Evolutionary conservation across 1,139 yeast genomes (phyloP), one percentile per base, ranked within the genome.

Genomic region (Taphrina confusa): DNA sequence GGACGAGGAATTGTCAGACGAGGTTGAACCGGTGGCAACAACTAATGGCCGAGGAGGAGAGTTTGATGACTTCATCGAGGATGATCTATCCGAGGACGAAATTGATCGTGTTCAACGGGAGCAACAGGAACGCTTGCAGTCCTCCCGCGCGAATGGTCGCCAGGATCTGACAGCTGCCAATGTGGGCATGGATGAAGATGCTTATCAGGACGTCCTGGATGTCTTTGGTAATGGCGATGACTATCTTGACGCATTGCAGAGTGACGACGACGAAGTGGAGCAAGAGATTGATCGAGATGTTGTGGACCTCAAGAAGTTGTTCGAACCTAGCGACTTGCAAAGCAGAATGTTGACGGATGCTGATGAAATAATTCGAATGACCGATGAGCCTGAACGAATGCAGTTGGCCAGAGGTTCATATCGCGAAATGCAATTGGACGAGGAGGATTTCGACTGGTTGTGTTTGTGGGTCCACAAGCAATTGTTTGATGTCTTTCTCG

Each of bases 201-300:
- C 90, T 71, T 81, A 91, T 65, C 95, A 89, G 68, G 97, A 92
- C 71, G 81, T 92, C 68, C 90, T 84, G 69, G 98, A 92, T 72
- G 91, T 92, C 8, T 92, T 92, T 71, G 99, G 99, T 64, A 94
- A 90, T 72, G 99, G 98, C 50, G 92, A 85, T 64, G 97, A 91
- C 71, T 92, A 92, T 73, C 78, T 94, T 63, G 97, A 89, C 68
- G 91, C 90, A 33, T 95, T 89, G 73, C 87, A 84, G 66, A 85
- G 83, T 63, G 74, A 75, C 33, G 75, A 71, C 27, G 77, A 74
- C 6, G 72, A 70, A 25, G 69, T 69, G 14, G 66, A 65, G 18
- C 72, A 67, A 8, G 78, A 74, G 16, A 77, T 75, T 54, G 74
- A 68, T 20, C 75, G 74, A 36, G 81, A 80, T 9, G 80, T 78